phyloP scores from a whole-genome alignment of 352 stramenopile genomes.

The Phytophthora ramorum region DNA sequence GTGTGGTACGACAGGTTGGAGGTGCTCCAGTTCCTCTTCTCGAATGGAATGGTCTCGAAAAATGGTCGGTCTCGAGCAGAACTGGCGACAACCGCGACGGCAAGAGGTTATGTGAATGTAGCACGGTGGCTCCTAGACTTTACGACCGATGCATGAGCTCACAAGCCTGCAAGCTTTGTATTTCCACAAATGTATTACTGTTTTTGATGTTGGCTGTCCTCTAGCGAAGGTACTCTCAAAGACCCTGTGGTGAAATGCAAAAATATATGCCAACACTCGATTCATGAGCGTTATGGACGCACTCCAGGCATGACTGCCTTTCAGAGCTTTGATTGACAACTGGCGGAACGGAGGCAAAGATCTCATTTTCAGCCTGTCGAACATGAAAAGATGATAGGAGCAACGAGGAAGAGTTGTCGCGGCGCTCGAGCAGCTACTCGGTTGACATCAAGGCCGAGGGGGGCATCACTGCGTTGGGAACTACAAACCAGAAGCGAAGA shows the following conservation, averaged over 20 bases:
- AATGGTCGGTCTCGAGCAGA: slow-evolving; percentile 31
- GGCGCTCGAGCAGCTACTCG: too few relatives aligned
- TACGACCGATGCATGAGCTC: slow-evolving; percentile 12
- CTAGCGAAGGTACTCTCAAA: slow-evolving; percentile 2
- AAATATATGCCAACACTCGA: too few relatives aligned
- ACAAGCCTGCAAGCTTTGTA: background rate
- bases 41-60: slow-evolving; percentile 30
- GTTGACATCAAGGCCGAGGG: too few relatives aligned
- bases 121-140: slow-evolving; percentile 34
- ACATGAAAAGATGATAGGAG: too few relatives aligned
- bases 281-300: slow-evolving; percentile 3
- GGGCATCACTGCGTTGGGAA: too few relatives aligned
- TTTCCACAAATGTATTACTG: background rate
- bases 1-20: slow-evolving; percentile 39
- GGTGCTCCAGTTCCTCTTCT: slow-evolving; percentile 40
- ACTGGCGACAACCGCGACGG: slow-evolving; percentile 27
- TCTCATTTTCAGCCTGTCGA: too few relatives aligned
- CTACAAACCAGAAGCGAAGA: too few relatives aligned
- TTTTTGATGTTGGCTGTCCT: background rate
- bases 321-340: background rate
- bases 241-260: background rate
- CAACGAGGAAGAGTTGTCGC: too few relatives aligned
- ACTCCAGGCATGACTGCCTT: slow-evolving; percentile 6
- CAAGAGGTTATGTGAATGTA: slow-evolving; percentile 20
- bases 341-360: too few relatives aligned